Conservation (phyloP, 306 rosid genomes). For the Rosa lucieae region DNA sequence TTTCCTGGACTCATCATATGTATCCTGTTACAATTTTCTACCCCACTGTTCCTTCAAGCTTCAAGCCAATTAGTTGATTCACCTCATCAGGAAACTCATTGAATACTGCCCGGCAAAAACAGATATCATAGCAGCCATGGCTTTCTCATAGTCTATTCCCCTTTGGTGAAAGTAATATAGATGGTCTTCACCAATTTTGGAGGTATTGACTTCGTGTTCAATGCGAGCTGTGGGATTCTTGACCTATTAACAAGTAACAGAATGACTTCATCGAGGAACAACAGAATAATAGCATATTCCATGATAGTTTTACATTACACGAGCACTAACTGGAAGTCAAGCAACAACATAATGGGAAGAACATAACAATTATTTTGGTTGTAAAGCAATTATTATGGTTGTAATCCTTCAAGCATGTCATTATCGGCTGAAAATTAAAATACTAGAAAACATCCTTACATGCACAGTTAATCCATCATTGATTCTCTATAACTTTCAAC, state of each 20-base stretch:
- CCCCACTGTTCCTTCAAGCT: constrained; percentile 92
- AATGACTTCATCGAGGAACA: background rate
- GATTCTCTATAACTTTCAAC: background rate
- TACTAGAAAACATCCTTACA: background rate
- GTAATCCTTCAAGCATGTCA: background rate
- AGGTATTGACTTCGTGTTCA: constrained; percentile 94
- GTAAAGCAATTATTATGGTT: background rate
- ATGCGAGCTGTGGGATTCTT: constrained; percentile 84
- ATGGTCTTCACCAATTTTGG: constrained; percentile 91
- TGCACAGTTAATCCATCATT: background rate
- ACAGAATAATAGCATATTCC: background rate
- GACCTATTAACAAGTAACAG: constrained; percentile 43
- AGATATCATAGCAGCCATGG: constrained; percentile 98
- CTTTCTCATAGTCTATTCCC: constrained; percentile 83
- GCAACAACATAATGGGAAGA: background rate
- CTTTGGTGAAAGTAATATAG: constrained; percentile 92
- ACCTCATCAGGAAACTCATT: constrained; percentile 97
- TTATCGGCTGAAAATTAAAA: background rate
- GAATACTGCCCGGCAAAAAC: constrained; percentile 90
- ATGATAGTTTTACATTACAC: background rate
- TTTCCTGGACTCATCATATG: background rate
- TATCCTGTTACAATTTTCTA: constrained; percentile 21
- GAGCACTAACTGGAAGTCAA: background rate
- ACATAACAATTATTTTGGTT: background rate
- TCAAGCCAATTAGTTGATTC: constrained; percentile 91